Evolutionary conservation across 805 yeast species (phyloP).

Genomic region (Ogataea henricii): DNA sequence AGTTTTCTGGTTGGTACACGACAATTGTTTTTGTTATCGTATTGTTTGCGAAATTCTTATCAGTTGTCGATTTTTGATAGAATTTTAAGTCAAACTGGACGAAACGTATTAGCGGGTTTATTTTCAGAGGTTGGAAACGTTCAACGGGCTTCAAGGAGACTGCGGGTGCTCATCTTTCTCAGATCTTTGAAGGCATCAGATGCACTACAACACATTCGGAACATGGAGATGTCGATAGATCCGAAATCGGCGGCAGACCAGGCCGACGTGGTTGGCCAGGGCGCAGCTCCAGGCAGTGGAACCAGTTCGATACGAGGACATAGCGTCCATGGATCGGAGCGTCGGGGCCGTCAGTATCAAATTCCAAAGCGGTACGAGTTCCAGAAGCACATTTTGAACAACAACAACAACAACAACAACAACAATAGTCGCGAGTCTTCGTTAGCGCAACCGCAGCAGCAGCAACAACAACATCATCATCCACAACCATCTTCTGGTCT

Average conservation of each 20-base stretch:
- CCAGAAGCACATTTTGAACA: conserved; percentile 25
- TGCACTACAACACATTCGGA: neutral
- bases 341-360: conserved; percentile 33
- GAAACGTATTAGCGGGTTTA: neutral
- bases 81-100: neutral
- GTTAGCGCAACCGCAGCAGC: neutral
- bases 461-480: conserved; percentile 7
- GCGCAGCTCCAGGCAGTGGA: neutral
- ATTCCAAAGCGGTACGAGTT: conserved; percentile 33
- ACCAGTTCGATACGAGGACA: neutral
- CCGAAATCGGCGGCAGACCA: conserved; percentile 5
- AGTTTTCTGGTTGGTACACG: conserved; percentile 2
- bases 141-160: too few relatives aligned
- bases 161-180: too few relatives aligned
- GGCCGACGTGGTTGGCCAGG: neutral
- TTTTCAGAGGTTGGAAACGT: too few relatives aligned
- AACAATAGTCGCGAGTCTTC: neutral
- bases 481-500: conserved; percentile 5
- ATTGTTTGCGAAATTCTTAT: conserved; percentile 7
- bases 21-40: conserved; percentile 5
- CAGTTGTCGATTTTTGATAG: conserved; percentile 7
- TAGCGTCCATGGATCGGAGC: conserved; percentile 11
- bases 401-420: neutral
- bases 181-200: neutral
- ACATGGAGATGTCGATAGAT: conserved; percentile 10